These are phyloP conservation scores for Lepiota brunneoincarnata DNA, from an alignment of 768 basidiomycete genomes.

Conservation along the genomic window DNA sequence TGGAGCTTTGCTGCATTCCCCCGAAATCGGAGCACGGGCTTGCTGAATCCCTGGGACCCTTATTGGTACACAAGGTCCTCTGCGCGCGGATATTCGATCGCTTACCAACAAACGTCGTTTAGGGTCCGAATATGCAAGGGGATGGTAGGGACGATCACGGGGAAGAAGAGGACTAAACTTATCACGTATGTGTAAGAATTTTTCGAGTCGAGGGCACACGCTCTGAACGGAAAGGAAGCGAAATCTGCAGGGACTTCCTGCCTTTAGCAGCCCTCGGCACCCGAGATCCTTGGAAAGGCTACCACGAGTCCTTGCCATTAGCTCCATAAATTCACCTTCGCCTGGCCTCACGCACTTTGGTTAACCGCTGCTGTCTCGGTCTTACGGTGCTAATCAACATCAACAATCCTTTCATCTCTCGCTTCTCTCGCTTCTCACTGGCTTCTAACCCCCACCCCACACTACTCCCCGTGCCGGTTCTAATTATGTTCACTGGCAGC, in stretches of 20 bases:
- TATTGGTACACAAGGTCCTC: not conserved
- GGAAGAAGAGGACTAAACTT: too few relatives aligned
- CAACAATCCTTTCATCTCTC: not conserved
- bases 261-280: constrained; percentile 6
- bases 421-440: not conserved
- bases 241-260: constrained; percentile 7
- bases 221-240: constrained; percentile 8
- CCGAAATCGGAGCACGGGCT: constrained; percentile 7
- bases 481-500: not conserved
- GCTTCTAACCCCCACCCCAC: not conserved
- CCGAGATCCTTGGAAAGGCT: not conserved
- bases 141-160: constrained; percentile 7
- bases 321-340: constrained; percentile 10
- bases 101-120: not conserved
- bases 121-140: not conserved
- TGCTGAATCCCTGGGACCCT: too few relatives aligned
- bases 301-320: constrained; percentile 5
- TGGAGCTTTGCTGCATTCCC: not conserved
- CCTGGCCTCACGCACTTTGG: constrained; percentile 2
- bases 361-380: not conserved
- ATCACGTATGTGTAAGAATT: too few relatives aligned
- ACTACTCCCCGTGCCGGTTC: not conserved
- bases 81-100: not conserved
- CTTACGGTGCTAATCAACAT: too few relatives aligned
- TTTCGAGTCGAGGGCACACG: constrained; percentile 1